These are phyloP conservation scores for Plectosphaerella cucumerina DNA, from an alignment of 2,329 filamentous ascomycete species.

Conservation along the genomic window DNA sequence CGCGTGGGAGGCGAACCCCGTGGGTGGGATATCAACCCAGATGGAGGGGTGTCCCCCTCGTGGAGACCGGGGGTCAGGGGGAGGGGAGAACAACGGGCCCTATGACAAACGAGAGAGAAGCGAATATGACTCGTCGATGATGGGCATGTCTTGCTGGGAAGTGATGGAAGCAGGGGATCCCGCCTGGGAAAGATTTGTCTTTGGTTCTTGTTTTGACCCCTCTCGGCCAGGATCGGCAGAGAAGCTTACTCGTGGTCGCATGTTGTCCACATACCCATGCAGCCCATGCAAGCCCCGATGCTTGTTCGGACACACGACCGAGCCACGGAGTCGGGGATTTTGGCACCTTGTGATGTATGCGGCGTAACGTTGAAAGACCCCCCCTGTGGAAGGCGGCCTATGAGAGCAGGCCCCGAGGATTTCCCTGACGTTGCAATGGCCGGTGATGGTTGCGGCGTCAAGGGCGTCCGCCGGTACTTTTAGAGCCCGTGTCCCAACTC, in stretches of 20 bases:
- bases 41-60: not conserved
- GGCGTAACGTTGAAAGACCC: not conserved
- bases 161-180: not conserved
- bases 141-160: not conserved
- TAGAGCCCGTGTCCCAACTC: too few relatives aligned
- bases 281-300: not conserved
- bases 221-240: not conserved
- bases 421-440: too few relatives aligned
- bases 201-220: not conserved
- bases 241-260: not conserved
- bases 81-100: not conserved
- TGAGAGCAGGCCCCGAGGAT: not conserved
- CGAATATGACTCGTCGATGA: not conserved
- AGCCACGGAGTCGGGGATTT: too few relatives aligned
- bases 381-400: not conserved
- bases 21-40: not conserved
- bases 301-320: not conserved
- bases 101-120: not conserved
- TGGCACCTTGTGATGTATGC: not conserved
- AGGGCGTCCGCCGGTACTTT: too few relatives aligned
- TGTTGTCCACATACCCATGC: too few relatives aligned
- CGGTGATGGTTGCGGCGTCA: too few relatives aligned
- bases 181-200: not conserved
- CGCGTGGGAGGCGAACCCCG: not conserved
- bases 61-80: not conserved